A percentile compares a stretch with the other conserved stretches of the same genome.
Evolutionary conservation across 345 rosid genomes (phyloP).

Genomic region (Brassica juncea): DNA sequence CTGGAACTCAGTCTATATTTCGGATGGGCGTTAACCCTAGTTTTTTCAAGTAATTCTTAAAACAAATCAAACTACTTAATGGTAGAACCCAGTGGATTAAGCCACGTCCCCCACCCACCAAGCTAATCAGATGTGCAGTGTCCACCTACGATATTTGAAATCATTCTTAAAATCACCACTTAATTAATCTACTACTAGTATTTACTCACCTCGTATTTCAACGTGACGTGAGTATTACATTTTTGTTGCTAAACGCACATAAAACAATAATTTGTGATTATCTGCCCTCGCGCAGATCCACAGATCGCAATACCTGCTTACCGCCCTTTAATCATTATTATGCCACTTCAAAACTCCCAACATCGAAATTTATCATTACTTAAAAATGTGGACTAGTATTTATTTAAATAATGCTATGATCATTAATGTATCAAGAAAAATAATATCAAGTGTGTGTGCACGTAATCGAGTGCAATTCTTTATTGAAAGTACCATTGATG

Average conservation of each 20-base stretch:
- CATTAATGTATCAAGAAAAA: not conserved
- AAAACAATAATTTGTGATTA: too few relatives aligned
- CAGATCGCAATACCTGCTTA: not conserved
- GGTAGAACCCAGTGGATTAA: not conserved
- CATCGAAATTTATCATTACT: not conserved
- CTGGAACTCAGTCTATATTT: not conserved
- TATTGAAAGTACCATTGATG: not conserved
- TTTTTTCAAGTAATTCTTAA: not conserved
- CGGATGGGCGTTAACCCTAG: not conserved
- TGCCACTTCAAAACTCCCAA: not conserved
- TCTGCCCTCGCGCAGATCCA: too few relatives aligned
- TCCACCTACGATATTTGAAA: not conserved
- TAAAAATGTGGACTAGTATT: not conserved
- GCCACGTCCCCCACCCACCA: not conserved
- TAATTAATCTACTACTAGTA: too few relatives aligned
- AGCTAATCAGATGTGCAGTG: not conserved
- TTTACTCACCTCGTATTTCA: too few relatives aligned
- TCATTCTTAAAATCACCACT: not conserved
- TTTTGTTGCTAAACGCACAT: too few relatives aligned
- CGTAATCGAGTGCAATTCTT: not conserved
- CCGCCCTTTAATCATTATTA: not conserved
- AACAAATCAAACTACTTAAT: not conserved
- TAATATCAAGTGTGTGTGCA: conserved; percentile 8
- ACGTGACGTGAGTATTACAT: too few relatives aligned
- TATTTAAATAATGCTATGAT: not conserved